Percentiles rank a stretch among this genome's conserved stretches.
phyloP scores from a whole-genome alignment of 2,329 filamentous ascomycete species.

The Ophiostoma tasmaniense region DNA sequence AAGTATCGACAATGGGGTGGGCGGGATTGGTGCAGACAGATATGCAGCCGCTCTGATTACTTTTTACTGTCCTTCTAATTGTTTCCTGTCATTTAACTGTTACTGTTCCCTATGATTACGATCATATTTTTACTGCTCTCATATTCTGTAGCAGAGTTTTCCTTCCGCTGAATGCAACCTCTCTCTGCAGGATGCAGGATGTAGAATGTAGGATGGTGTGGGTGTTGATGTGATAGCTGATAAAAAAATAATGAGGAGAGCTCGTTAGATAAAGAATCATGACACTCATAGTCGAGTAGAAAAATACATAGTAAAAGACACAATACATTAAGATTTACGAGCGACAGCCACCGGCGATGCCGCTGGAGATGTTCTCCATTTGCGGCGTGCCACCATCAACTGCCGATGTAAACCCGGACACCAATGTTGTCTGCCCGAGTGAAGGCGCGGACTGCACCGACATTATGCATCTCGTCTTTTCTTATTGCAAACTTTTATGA shows the following conservation, averaged over 20 bases:
- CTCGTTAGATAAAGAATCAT: not conserved
- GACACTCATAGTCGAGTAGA: not conserved
- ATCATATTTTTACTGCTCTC: not conserved
- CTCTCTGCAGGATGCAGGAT: not conserved
- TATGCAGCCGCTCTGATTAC: not conserved
- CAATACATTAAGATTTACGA: not conserved
- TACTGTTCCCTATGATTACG: not conserved
- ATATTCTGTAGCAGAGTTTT: constrained; percentile 3
- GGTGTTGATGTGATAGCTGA: not conserved
- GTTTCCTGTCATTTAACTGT: not conserved
- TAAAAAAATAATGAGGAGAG: not conserved
- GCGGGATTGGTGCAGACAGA: constrained; percentile 4
- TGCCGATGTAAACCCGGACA: not conserved
- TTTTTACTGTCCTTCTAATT: not conserved
- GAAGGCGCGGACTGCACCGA: not conserved
- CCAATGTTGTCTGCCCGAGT: not conserved
- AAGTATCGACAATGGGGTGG: not conserved
- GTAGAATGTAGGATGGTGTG: not conserved
- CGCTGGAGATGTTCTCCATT: not conserved
- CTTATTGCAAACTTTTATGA: not conserved
- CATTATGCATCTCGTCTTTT: not conserved
- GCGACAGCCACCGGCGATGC: not conserved
- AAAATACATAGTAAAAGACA: not conserved
- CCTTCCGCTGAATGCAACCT: not conserved
- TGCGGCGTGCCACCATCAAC: not conserved